phyloP scores from a whole-genome alignment of 257 asterid species.

The Primulina tabacum region DNA sequence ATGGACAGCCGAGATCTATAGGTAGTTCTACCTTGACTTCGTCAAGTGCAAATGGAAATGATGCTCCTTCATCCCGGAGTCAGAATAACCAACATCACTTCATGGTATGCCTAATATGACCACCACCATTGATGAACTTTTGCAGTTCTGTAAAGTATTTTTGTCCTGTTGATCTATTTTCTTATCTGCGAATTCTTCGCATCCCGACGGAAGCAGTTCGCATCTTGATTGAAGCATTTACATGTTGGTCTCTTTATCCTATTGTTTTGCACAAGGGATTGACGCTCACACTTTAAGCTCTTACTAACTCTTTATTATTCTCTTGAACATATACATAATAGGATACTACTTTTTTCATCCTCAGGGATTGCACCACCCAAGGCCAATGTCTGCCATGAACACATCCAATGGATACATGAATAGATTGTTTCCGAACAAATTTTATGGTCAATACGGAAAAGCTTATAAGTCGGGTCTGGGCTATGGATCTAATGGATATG shows the following conservation, averaged over 20 bases:
- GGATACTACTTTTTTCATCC: neutral
- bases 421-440: slow-evolving; percentile 48
- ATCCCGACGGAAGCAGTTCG: neutral
- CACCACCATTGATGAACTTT: neutral
- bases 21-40: slow-evolving; percentile 43
- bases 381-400: slow-evolving; percentile 43
- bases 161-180: neutral
- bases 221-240: neutral
- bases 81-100: slow-evolving; percentile 47
- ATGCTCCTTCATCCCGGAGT: slow-evolving; percentile 42
- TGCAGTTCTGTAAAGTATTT: neutral
- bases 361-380: slow-evolving; percentile 48
- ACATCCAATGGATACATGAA: slow-evolving; percentile 46
- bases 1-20: slow-evolving; percentile 50
- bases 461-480: slow-evolving; percentile 52
- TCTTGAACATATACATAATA: neutral
- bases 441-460: slow-evolving; percentile 55
- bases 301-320: neutral
- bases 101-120: slow-evolving; percentile 33
- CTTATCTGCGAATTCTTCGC: neutral
- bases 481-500: slow-evolving; percentile 47
- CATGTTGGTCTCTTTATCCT: neutral
- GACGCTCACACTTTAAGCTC: neutral
- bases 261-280: neutral
- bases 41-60: slow-evolving; percentile 37